Conservation (phyloP, 768 basidiomycete species). For the Coprinopsis sp. region DNA sequence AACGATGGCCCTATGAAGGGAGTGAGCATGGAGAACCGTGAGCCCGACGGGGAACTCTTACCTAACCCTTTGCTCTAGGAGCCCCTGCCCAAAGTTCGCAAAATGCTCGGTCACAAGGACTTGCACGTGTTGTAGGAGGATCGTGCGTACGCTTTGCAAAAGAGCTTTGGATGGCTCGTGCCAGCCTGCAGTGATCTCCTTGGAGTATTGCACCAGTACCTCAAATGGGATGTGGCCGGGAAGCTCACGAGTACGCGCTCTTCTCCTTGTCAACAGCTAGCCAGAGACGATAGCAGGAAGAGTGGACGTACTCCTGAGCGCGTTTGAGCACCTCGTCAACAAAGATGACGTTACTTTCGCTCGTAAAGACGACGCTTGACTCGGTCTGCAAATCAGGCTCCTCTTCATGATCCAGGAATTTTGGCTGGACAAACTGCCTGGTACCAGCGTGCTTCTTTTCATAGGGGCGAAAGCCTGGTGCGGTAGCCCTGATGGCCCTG, state of each 20-base stretch:
- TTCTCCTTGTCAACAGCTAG: too few relatives aligned
- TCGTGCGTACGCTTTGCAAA: slow-evolving; percentile 33
- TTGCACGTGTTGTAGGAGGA: slow-evolving; percentile 36
- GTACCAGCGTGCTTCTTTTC: slow-evolving; percentile 5
- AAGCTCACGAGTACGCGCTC: slow-evolving; percentile 67
- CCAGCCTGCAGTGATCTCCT: slow-evolving; percentile 44
- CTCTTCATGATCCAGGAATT: slow-evolving; percentile 8
- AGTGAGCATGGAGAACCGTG: not conserved
- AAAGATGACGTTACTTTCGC: slow-evolving; percentile 15
- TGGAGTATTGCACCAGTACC: slow-evolving; percentile 50
- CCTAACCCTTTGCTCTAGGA: slow-evolving; percentile 44
- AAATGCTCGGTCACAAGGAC: slow-evolving; percentile 48
- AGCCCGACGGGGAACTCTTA: slow-evolving; percentile 13
- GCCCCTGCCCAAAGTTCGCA: slow-evolving; percentile 45
- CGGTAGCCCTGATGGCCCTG: slow-evolving; percentile 12
- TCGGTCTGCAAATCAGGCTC: too few relatives aligned
- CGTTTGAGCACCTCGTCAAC: slow-evolving; percentile 22
- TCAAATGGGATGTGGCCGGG: slow-evolving; percentile 64
- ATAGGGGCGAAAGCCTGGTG: slow-evolving; percentile 9
- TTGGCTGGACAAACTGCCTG: slow-evolving; percentile 1
- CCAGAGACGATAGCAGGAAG: too few relatives aligned
- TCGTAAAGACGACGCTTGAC: too few relatives aligned
- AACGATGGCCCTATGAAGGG: slow-evolving; percentile 25
- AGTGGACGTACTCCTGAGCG: slow-evolving; percentile 17
- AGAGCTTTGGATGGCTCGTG: slow-evolving; percentile 38